These are phyloP conservation scores for Phoenix roebelenii DNA, from an alignment of 176 grass and related monocot genomes.

Conservation along the genomic window DNA sequence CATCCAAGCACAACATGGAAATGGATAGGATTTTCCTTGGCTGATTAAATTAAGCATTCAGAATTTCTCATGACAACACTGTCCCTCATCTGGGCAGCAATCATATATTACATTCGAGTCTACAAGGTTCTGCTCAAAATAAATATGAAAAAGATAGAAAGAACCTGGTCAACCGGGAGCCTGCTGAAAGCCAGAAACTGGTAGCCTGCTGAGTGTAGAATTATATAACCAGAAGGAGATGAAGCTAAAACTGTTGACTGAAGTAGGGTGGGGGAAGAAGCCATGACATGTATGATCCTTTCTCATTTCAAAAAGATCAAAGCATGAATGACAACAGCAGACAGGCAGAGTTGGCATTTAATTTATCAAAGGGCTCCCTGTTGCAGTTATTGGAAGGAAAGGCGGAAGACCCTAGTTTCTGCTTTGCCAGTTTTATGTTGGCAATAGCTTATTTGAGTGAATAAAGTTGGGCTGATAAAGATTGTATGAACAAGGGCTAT, in stretches of 20 bases:
- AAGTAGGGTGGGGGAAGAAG: no score
- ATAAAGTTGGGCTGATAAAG: neutral
- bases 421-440: neutral
- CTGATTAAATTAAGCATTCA: no score
- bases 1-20: no score
- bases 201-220: slow-evolving; percentile 1
- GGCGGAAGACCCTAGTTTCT: neutral
- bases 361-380: neutral
- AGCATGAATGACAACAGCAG: neutral
- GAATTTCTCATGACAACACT: no score
- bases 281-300: neutral
- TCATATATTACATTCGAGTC: slow-evolving; percentile 7
- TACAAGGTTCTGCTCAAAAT: neutral
- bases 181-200: neutral
- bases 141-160: neutral
- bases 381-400: slow-evolving; percentile 1
- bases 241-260: no score
- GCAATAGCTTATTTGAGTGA: slow-evolving; percentile 9
- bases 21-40: no score
- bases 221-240: neutral
- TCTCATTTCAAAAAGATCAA: neutral
- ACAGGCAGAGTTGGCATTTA: neutral
- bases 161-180: neutral
- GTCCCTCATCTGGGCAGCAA: neutral
- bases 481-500: neutral